Conservation (phyloP, 306 rosid genomes). For the Ormosia emarginata region DNA sequence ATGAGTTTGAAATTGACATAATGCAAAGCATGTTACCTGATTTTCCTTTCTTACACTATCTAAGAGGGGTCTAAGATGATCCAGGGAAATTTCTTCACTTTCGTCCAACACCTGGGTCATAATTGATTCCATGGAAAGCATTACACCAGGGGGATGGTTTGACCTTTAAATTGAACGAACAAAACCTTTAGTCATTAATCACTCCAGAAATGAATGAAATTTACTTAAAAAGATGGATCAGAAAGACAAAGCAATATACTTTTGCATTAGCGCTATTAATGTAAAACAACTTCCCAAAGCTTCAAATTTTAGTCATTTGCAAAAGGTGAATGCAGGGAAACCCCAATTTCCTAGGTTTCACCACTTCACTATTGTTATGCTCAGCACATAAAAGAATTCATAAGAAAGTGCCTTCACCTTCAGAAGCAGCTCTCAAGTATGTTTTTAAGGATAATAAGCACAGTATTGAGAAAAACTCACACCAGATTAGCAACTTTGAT, state of each 20-base stretch:
- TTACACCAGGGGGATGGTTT: slow-evolving; percentile 45
- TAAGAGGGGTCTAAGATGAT: slow-evolving; percentile 58
- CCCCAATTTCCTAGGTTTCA: neutral
- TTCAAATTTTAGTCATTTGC: neutral
- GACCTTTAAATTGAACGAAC: slow-evolving; percentile 47
- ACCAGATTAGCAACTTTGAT: neutral
- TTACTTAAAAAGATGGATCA: neutral
- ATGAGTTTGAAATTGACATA: neutral
- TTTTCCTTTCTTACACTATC: slow-evolving; percentile 56
- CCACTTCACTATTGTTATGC: neutral
- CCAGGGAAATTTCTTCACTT: slow-evolving; percentile 64
- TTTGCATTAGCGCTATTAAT: neutral
- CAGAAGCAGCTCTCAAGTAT: neutral
- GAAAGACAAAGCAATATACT: neutral
- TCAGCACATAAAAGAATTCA: neutral
- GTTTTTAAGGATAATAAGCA: neutral
- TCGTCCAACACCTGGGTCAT: slow-evolving; percentile 60
- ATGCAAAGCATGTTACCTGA: slow-evolving; percentile 38
- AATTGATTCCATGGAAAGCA: slow-evolving; percentile 56
- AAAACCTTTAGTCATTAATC: slow-evolving; percentile 21
- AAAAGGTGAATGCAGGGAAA: slow-evolving; percentile 2
- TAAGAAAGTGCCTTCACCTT: neutral
- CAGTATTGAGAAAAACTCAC: neutral
- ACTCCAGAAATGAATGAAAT: slow-evolving; percentile 11
- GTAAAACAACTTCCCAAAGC: neutral